phyloP scores from a whole-genome alignment of 176 grass and related monocot species.

The Oryza coarctata region DNA sequence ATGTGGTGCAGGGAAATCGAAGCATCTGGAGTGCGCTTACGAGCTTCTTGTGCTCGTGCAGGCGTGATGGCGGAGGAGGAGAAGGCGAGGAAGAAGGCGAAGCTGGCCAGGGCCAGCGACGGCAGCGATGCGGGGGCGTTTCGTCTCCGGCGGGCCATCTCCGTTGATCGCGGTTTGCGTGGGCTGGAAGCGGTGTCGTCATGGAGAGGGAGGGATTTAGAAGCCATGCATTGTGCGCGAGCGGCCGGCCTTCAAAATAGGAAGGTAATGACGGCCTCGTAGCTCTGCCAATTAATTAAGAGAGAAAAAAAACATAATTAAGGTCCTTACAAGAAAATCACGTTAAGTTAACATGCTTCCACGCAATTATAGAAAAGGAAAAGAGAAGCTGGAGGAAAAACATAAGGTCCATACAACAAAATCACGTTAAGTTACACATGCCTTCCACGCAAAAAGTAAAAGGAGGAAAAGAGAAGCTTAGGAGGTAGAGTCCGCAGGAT shows the following conservation, averaged over 20 bases:
- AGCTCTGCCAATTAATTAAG: background rate
- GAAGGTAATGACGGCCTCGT: background rate
- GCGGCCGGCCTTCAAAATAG: slow-evolving; percentile 17
- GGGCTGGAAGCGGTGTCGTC: background rate
- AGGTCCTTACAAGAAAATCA: too few species aligned
- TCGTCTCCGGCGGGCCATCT: background rate
- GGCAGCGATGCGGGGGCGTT: too few species aligned
- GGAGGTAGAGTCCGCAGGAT: background rate
- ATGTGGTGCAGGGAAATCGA: too few species aligned
- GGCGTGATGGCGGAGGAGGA: background rate
- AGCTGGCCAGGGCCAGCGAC: background rate
- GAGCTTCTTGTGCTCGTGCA: background rate
- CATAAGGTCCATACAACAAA: too few species aligned
- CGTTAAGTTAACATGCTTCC: background rate
- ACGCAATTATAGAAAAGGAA: background rate
- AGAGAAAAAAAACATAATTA: background rate
- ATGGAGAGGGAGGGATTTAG: background rate
- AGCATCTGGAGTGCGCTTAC: background rate
- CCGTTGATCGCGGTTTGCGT: background rate
- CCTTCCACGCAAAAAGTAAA: background rate
- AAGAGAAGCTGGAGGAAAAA: too few species aligned
- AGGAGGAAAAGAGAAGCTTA: background rate
- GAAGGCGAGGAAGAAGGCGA: background rate
- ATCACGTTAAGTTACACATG: background rate
- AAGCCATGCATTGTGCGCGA: background rate